Conservation (phyloP, 2,329 filamentous ascomycete genomes). For the Arthrobotrys megalospora region DNA sequence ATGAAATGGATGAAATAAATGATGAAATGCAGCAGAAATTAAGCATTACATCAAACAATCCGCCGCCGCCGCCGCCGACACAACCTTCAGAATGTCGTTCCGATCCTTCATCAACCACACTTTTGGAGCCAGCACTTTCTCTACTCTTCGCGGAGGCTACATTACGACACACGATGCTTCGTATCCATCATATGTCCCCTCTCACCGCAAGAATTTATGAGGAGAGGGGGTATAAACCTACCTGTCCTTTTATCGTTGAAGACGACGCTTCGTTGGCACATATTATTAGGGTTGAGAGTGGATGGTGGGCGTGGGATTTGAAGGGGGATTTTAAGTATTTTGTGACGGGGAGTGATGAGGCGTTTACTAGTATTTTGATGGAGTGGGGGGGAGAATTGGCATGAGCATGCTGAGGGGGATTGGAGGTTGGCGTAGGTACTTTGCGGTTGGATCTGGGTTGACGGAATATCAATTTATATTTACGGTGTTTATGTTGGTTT, state of each 20-base stretch:
- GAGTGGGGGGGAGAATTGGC: neutral
- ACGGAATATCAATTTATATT: too few species aligned
- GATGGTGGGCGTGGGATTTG: slow-evolving; percentile 17
- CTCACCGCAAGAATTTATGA: neutral
- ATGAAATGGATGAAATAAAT: too few species aligned
- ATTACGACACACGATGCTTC: neutral
- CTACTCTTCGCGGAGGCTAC: neutral
- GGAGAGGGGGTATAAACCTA: neutral
- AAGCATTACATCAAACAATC: too few species aligned
- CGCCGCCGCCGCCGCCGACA: too few species aligned
- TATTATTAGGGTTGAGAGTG: neutral
- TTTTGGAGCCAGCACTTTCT: neutral
- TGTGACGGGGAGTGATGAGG: slow-evolving; percentile 1
- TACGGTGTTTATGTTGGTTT: too few species aligned
- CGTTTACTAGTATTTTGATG: neutral
- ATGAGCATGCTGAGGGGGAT: neutral
- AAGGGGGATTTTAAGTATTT: slow-evolving; percentile 15
- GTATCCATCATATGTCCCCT: neutral
- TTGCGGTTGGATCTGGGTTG: too few species aligned
- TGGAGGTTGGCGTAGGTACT: neutral
- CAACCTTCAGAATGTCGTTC: too few species aligned
- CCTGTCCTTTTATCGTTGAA: neutral
- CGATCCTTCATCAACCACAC: neutral
- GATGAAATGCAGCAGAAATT: too few species aligned
- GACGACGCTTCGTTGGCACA: neutral